phyloP scores from a whole-genome alignment of 495 filamentous ascomycete species.

The Aspergillus homomorphus region DNA sequence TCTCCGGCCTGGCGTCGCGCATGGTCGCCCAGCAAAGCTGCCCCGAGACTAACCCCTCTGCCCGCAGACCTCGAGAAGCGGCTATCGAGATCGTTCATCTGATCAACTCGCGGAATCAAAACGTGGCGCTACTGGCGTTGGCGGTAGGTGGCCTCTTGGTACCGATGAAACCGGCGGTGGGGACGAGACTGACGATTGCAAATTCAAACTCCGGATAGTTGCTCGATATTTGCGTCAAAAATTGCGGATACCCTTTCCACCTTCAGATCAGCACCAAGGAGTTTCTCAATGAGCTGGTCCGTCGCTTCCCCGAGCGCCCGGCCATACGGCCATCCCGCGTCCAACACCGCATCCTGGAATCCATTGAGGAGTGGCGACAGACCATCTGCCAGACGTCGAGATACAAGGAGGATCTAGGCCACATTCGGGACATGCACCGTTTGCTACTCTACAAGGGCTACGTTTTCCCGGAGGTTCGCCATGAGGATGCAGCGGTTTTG shows the following conservation, averaged over 20 bases:
- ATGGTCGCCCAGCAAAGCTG: constrained; percentile 14
- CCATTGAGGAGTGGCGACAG: constrained; percentile 96
- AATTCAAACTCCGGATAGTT: constrained; percentile 50
- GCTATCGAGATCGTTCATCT: constrained; percentile 91
- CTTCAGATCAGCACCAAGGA: constrained; percentile 98
- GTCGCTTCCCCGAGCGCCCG: constrained; percentile 91
- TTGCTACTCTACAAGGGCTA: constrained; percentile 96
- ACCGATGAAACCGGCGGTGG: constrained; percentile 1
- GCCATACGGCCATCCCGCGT: constrained; percentile 81
- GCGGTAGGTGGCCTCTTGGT: constrained; percentile 41
- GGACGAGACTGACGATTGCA: constrained; percentile 28
- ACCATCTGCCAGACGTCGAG: constrained; percentile 97
- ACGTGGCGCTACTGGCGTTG: constrained; percentile 87
- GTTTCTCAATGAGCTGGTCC: constrained; percentile 96
- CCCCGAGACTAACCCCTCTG: constrained; percentile 4
- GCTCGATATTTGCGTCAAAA: constrained; percentile 98
- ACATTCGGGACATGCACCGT: constrained; percentile 97
- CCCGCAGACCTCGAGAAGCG: constrained; percentile 77
- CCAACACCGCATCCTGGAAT: constrained; percentile 88
- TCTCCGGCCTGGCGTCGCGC: constrained; percentile 11
- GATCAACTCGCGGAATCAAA: constrained; percentile 94
- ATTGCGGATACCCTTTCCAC: constrained; percentile 98
- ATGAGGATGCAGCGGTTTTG: constrained; percentile 93
- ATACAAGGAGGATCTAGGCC: constrained; percentile 95
- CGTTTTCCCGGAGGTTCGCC: constrained; percentile 82